Percentiles rank a stretch among this genome's conserved stretches.
These are phyloP conservation scores for Ceratobasidium theobromae DNA, from an alignment of 1,284 basidiomycete genomes.

Conservation along the genomic window DNA sequence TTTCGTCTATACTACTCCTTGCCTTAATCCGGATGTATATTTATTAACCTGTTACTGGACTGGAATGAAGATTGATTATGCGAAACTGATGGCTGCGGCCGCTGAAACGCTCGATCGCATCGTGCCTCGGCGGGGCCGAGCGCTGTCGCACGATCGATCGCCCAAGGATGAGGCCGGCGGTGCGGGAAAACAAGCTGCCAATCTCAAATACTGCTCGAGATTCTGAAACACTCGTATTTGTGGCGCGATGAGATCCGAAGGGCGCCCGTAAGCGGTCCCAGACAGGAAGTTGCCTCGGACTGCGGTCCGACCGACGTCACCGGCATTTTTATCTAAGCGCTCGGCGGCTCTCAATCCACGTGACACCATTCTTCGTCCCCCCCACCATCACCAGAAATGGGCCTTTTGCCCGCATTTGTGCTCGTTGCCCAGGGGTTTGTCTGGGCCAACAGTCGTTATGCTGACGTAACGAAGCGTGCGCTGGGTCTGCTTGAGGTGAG, in stretches of 20 bases:
- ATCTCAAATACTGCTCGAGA: constrained; percentile 1
- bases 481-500: too few relatives aligned
- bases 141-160: neutral
- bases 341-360: constrained; percentile 17
- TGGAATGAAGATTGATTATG: constrained; percentile 31
- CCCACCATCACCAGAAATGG: constrained; percentile 17
- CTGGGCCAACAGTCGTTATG: constrained; percentile 34
- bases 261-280: constrained; percentile 18
- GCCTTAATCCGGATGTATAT: constrained; percentile 27
- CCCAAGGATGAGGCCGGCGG: neutral
- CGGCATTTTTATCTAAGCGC: constrained; percentile 9
- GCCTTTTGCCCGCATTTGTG: neutral
- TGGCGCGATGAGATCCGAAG: constrained; percentile 20
- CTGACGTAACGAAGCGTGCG: constrained; percentile 13
- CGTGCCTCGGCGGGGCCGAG: neutral
- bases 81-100: constrained; percentile 26
- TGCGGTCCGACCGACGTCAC: constrained; percentile 10
- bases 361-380: neutral
- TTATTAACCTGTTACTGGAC: constrained; percentile 16
- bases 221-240: constrained; percentile 23
- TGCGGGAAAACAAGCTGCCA: neutral
- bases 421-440: constrained; percentile 32
- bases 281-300: neutral
- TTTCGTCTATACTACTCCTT: constrained; percentile 22
- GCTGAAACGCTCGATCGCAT: constrained; percentile 19